Evolutionary conservation across 129 eudicot genomes (phyloP), one percentile per base, ranked within the genome.

Genomic region (Pseudognaphalium luteoalbum): DNA sequence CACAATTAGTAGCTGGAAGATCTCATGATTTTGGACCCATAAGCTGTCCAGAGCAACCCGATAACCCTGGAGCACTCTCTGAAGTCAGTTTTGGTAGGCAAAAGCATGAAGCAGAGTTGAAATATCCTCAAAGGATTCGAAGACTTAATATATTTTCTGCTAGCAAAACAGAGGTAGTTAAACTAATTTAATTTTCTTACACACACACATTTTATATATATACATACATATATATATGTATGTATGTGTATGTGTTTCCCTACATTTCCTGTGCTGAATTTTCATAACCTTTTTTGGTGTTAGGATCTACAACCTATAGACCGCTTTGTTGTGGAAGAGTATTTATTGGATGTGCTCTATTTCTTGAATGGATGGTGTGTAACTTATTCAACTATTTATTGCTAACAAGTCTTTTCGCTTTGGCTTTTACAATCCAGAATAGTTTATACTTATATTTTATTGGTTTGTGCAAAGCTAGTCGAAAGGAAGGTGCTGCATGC

Each of bases 401-500:
- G 3, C 25, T 28, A 0, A 33, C 5, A 3, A 28, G 17, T 29
- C 3, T 67, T 66, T 70, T 19, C 52, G 28, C 16, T 52, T 74
- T 78, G 22, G 29, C 7, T 64, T 81, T 20, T 15, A 6, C 15
- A 32, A 12, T 22, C 61, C 10, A 21, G 66, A 25, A 66, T 9
- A 19, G 22, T 79, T 86, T 83, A 66, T 71, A 75, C 37, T 70
- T 85, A 83, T 64, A n/a, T 73, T 39, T 77, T 66, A n/a, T 81
- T 84, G 84, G 76, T 91, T 88, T 81, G 77, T 88, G 97, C 87
- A 93, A 93, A 88, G 97, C 88, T 90, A 93, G 98, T 86, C 98
- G 98, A 69, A 94, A 94, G 85, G 98, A 94, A 84, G 89, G 97
- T 79, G 98, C 97, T 69, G 83, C 98, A 22, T 87, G 90, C 90